These are phyloP conservation scores for Choricystis sp. DNA, from an alignment of 139 green algal genomes.

Conservation along the genomic window DNA sequence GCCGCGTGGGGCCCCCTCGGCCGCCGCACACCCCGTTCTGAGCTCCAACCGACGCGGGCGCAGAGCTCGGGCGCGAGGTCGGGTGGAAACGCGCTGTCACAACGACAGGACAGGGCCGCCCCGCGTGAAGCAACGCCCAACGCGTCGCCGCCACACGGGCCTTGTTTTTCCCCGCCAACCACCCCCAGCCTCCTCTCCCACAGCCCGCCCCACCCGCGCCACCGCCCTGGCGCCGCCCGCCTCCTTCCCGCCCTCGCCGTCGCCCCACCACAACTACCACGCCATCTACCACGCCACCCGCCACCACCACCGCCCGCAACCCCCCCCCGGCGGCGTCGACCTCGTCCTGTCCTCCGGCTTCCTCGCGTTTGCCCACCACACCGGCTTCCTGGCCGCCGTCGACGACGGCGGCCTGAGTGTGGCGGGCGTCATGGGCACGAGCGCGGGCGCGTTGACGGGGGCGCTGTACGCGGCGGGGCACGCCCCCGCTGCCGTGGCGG, in stretches of 20 bases:
- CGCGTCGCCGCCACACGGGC: too few relatives aligned
- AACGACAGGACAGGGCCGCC: too few relatives aligned
- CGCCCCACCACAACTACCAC: neutral
- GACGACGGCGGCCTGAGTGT: constrained; percentile 55
- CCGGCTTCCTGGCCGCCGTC: constrained; percentile 58
- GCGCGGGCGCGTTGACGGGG: constrained; percentile 55
- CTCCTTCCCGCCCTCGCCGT: neutral
- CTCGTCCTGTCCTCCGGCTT: constrained; percentile 70
- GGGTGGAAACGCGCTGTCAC: too few relatives aligned
- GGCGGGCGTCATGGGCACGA: constrained; percentile 65
- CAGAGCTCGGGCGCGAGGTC: too few relatives aligned
- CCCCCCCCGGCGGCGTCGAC: constrained; percentile 33
- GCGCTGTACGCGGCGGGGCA: constrained; percentile 64
- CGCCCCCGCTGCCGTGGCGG: constrained; percentile 36
- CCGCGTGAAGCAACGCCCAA: too few relatives aligned
- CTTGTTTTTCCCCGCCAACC: too few relatives aligned
- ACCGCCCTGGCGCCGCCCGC: too few relatives aligned
- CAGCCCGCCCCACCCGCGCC: neutral
- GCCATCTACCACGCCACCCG: neutral
- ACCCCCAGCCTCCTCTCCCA: neutral
- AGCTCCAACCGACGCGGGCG: too few relatives aligned
- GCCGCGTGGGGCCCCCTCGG: too few relatives aligned
- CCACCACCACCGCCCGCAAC: neutral
- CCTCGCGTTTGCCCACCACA: constrained; percentile 69
- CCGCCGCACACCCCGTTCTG: too few relatives aligned